Base-by-base conservation (phyloP, 1,284 basidiomycete genomes). In the Flammula alnicola region DNA sequence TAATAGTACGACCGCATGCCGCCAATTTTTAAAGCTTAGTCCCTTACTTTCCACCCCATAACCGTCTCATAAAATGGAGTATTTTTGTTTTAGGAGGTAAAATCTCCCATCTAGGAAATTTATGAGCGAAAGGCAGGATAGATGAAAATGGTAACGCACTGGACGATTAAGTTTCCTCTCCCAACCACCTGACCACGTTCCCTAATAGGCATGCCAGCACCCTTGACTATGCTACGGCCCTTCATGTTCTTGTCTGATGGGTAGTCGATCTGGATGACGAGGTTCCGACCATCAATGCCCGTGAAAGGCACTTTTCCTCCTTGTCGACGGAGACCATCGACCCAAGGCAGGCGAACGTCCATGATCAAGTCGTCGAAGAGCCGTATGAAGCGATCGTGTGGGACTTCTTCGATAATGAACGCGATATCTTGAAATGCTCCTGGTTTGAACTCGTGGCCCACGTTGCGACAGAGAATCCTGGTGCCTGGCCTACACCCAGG, bases 141-240 rank as follows among this genome's bases (percentile, higher is more conserved):
- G 12, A n/a, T 20, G 20, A 25, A 42, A 11, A 19, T 9, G 20
- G 12, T 16, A 38, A 61, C 86, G 67, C 75, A 91, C 76, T 79
- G 80, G 52, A 95, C 79, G 54, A 91, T 74, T 57, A 95, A 73
- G 68, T 93, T 88, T 12, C 93, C 92, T 61, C 86, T 81, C 46
- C 83, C 82, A 58, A 84, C 75, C 5, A 79, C 71, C 55, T 77
- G 76, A n/a, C 81, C 80, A 31, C 80, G 77, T 55, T 84, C 79
- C 42, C 84, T 77, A 35, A 91, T 78, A 25, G 92, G 92, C 92
- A 95, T 95, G 11, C 93, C 93, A 62, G 88, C 88, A 31, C 85
- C 88, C 51, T 64, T 68, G 39, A 82, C 63, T 29, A 90, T 75
- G 37, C 80, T 69, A 44, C 82, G 81, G 42, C 88, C 87, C 56